Conservation (phyloP, 1,284 basidiomycete species). For the Mycena citricolor region DNA sequence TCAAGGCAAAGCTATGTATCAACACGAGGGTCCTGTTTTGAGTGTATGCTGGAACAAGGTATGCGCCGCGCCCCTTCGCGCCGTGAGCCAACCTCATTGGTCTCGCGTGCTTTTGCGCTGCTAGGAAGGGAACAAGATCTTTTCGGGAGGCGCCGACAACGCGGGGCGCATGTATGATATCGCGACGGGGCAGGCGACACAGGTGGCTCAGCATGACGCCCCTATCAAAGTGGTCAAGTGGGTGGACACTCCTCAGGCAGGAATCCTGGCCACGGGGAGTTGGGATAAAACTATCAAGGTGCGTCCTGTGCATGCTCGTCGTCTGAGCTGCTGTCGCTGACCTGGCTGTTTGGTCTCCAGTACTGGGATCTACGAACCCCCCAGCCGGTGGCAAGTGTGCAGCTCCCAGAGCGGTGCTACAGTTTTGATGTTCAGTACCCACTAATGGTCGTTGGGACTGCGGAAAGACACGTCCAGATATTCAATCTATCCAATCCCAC, state of each 20-base stretch:
- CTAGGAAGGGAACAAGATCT: slow-evolving; percentile 78
- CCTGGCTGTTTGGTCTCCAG: slow-evolving; percentile 39
- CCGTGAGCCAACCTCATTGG: too few species aligned
- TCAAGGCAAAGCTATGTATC: slow-evolving; percentile 81
- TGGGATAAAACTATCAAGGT: slow-evolving; percentile 94
- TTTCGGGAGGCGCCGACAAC: slow-evolving; percentile 88
- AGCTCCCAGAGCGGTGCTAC: slow-evolving; percentile 89
- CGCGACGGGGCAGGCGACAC: slow-evolving; percentile 67
- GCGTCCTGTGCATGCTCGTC: slow-evolving; percentile 8
- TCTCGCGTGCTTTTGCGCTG: background rate
- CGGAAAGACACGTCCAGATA: slow-evolving; percentile 87
- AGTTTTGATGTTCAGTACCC: slow-evolving; percentile 83
- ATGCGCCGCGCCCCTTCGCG: too few species aligned
- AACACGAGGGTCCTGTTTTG: slow-evolving; percentile 81
- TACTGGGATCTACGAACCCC: slow-evolving; percentile 88
- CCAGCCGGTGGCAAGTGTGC: slow-evolving; percentile 76
- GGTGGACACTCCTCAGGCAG: slow-evolving; percentile 68
- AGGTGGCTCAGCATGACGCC: slow-evolving; percentile 84
- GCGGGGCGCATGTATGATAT: slow-evolving; percentile 82
- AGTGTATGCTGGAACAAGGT: slow-evolving; percentile 83
- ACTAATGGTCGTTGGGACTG: slow-evolving; percentile 91
- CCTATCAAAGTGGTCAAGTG: slow-evolving; percentile 79
- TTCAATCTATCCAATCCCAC: slow-evolving; percentile 85
- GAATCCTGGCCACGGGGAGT: slow-evolving; percentile 81
- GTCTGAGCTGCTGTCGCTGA: too few species aligned